Conservation (phyloP, 768 basidiomycete species). For the Calocybe cyanea region DNA sequence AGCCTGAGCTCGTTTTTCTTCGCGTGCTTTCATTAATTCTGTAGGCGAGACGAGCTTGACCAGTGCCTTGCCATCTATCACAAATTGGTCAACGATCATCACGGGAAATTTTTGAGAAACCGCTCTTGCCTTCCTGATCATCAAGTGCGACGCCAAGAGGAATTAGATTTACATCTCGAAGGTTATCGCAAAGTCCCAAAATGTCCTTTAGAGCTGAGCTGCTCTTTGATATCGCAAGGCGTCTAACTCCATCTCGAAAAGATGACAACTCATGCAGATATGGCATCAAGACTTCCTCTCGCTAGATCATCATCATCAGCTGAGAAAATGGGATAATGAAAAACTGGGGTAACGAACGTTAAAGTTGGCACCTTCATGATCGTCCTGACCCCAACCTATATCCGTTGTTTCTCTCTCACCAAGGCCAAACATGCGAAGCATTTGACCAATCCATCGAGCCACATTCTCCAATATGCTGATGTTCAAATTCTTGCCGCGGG, state of each 20-base stretch:
- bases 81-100: not conserved
- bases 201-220: slow-evolving; percentile 74
- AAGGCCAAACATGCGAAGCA: slow-evolving; percentile 78
- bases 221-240: slow-evolving; percentile 69
- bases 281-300: slow-evolving; percentile 84
- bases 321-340: slow-evolving; percentile 5
- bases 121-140: slow-evolving; percentile 81
- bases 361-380: slow-evolving; percentile 37
- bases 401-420: slow-evolving; percentile 63
- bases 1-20: slow-evolving; percentile 76
- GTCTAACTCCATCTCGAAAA: slow-evolving; percentile 89
- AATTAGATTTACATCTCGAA: slow-evolving; percentile 86
- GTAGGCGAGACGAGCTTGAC: slow-evolving; percentile 87
- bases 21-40: slow-evolving; percentile 77
- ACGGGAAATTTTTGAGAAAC: not conserved
- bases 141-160: slow-evolving; percentile 95
- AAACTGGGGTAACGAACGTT: slow-evolving; percentile 41
- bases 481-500: slow-evolving; percentile 55
- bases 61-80: slow-evolving; percentile 85
- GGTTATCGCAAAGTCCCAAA: slow-evolving; percentile 79
- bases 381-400: slow-evolving; percentile 84
- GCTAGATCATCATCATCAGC: slow-evolving; percentile 37
- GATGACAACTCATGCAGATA: slow-evolving; percentile 81
- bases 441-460: slow-evolving; percentile 66
- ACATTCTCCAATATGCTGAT: slow-evolving; percentile 60